These are phyloP conservation scores for Pachyrhizus erosus DNA, from an alignment of 306 rosid genomes.

Conservation along the genomic window DNA sequence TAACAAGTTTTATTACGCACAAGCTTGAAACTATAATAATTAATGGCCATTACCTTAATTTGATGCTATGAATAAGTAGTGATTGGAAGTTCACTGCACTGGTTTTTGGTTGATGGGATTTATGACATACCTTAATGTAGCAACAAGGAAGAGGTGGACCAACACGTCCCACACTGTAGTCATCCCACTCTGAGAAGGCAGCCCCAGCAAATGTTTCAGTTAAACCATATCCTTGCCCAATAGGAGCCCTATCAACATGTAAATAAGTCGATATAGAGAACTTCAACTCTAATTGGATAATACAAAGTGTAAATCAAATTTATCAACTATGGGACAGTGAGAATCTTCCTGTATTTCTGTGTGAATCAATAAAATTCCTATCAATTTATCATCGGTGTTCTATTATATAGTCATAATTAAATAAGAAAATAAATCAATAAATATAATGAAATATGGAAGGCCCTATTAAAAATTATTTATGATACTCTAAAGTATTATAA, in stretches of 20 bases:
- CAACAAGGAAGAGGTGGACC: constrained; percentile 96
- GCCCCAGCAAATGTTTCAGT: constrained; percentile 99
- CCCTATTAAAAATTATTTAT: neutral
- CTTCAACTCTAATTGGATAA: constrained; percentile 22
- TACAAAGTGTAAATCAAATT: neutral
- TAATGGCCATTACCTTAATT: constrained; percentile 1
- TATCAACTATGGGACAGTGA: neutral
- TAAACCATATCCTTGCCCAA: constrained; percentile 97
- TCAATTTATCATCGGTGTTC: neutral
- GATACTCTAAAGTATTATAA: neutral
- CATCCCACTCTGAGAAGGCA: constrained; percentile 86
- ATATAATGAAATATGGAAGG: neutral
- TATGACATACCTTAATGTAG: constrained; percentile 65
- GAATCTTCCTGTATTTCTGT: neutral
- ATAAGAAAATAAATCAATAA: neutral
- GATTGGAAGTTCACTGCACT: neutral
- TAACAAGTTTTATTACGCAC: neutral
- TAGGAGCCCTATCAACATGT: constrained; percentile 70
- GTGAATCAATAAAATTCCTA: neutral
- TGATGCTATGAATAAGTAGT: constrained; percentile 13
- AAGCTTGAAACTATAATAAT: constrained; percentile 10
- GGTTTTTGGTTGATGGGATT: neutral
- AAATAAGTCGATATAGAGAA: constrained; percentile 30
- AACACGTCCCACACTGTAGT: constrained; percentile 86
- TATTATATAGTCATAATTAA: neutral